Base-by-base conservation (phyloP, 331 rosid species). In the Saraca asoca region DNA sequence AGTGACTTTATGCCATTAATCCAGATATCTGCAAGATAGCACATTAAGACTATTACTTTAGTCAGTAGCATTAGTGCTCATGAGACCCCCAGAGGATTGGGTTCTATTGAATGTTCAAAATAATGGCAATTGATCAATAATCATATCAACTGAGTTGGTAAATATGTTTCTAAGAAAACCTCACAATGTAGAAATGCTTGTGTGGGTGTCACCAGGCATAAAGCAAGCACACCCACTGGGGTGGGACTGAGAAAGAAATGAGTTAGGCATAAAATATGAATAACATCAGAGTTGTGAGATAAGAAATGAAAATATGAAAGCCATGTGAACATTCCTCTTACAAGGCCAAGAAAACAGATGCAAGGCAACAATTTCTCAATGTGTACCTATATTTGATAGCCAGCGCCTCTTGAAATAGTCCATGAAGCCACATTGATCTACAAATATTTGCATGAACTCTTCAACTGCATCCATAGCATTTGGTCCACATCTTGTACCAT, bases 361-460 rank as follows among this genome's bases (percentile, higher is more conserved):
- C 67, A 66, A 68, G 41, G 37, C 33, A 67, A 64, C 7, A 67
- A 57, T 29, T 59, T 35, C 64, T 52, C 46, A 39, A 69, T 35
- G 79, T 75, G 39, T 81, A 90, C 95, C 95, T 83, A 85, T 66
- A 66, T 66, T 78, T 50, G 88, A 72, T 55, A 81, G 78, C 89
- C 88, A 85, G 7, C 68, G 83, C 49, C 77, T 79, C 82, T 78
- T 90, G 69, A 90, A 85, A 76, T 87, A 81, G 79, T 87, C 85
- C 79, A 83, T 78, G 79, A 87, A 87, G 53, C 70, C 77, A 77
- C 80, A 63, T 57, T 90, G 96, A 77, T 90, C 96, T 51, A 87
- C 85, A 85, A 90, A 90, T 65, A 83, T 79, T 79, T 87, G 86
- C 91, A 75, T 78, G 66, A 90, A 78, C 81, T 90, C 95, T 70